These are phyloP conservation scores for Pyrenopolyporus hunteri DNA, from an alignment of 495 filamentous ascomycete genomes.

Conservation along the genomic window DNA sequence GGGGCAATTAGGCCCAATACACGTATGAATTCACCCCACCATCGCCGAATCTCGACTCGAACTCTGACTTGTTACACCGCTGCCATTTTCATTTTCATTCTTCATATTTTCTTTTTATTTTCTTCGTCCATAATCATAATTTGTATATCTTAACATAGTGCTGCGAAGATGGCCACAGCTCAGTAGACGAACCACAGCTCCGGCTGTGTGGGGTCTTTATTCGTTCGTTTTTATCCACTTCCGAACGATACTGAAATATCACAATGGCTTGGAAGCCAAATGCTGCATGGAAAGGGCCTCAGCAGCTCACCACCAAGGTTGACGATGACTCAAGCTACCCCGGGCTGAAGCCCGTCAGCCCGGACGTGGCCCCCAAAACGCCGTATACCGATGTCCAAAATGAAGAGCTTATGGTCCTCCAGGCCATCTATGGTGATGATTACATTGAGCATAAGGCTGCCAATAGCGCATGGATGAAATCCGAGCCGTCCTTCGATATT, in stretches of 20 bases:
- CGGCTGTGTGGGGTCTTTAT: slow-evolving; percentile 42
- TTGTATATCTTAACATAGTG: slow-evolving; percentile 5
- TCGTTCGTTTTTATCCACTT: slow-evolving; percentile 30
- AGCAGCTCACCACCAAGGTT: slow-evolving; percentile 41
- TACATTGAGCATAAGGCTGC: slow-evolving; percentile 75
- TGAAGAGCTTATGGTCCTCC: slow-evolving; percentile 84
- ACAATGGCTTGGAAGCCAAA: slow-evolving; percentile 55
- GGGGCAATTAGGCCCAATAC: slow-evolving; percentile 17
- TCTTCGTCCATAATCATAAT: neutral
- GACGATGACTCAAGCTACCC: slow-evolving; percentile 49
- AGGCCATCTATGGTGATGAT: slow-evolving; percentile 92
- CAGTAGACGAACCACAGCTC: slow-evolving; percentile 41
- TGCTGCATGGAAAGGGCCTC: slow-evolving; percentile 48
- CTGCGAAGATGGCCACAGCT: slow-evolving; percentile 40
- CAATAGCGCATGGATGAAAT: slow-evolving; percentile 89
- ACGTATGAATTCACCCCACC: slow-evolving; percentile 23
- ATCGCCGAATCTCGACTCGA: slow-evolving; percentile 5
- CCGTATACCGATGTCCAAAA: slow-evolving; percentile 85
- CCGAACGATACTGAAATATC: slow-evolving; percentile 35
- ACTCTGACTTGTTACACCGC: slow-evolving; percentile 25
- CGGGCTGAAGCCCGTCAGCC: slow-evolving; percentile 48
- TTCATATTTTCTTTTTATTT: neutral
- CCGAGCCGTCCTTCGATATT: slow-evolving; percentile 81
- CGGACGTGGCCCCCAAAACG: slow-evolving; percentile 49
- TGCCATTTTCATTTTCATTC: neutral